Evolutionary conservation across 495 filamentous ascomycete species (phyloP).

Genomic region (Astrothelium subdiscretum): DNA sequence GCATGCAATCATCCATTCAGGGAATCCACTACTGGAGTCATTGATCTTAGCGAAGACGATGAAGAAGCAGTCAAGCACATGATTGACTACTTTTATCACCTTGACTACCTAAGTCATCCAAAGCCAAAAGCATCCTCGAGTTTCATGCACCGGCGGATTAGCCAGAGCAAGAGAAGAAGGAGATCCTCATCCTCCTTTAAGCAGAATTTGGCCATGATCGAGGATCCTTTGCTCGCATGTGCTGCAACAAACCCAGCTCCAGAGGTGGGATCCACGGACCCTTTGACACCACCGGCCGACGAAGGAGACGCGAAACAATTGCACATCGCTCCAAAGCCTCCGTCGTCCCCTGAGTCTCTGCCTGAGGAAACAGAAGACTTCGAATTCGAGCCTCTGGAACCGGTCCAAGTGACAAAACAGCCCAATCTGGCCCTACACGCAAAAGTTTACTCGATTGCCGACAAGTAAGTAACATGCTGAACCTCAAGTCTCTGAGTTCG

Average conservation of each 20-base stretch:
- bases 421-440: constrained; percentile 27
- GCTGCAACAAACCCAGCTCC: background rate
- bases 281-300: constrained; percentile 5
- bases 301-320: background rate
- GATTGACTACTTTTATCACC: constrained; percentile 36
- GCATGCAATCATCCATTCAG: constrained; percentile 25
- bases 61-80: constrained; percentile 32
- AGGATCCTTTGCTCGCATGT: constrained; percentile 25
- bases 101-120: constrained; percentile 27
- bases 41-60: constrained; percentile 32
- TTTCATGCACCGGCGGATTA: constrained; percentile 15
- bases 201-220: constrained; percentile 23
- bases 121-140: constrained; percentile 12
- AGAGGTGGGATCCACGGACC: background rate
- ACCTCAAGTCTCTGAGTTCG: background rate
- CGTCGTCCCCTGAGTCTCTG: background rate
- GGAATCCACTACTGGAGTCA: constrained; percentile 24
- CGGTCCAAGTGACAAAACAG: constrained; percentile 6
- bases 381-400: constrained; percentile 13
- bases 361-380: constrained; percentile 15
- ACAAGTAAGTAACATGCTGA: constrained; percentile 22
- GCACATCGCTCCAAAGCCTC: background rate
- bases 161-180: constrained; percentile 6
- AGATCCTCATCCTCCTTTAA: constrained; percentile 13
- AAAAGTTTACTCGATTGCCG: constrained; percentile 31